Conservation (phyloP, 495 filamentous ascomycete genomes). For the Viridothelium virens region DNA sequence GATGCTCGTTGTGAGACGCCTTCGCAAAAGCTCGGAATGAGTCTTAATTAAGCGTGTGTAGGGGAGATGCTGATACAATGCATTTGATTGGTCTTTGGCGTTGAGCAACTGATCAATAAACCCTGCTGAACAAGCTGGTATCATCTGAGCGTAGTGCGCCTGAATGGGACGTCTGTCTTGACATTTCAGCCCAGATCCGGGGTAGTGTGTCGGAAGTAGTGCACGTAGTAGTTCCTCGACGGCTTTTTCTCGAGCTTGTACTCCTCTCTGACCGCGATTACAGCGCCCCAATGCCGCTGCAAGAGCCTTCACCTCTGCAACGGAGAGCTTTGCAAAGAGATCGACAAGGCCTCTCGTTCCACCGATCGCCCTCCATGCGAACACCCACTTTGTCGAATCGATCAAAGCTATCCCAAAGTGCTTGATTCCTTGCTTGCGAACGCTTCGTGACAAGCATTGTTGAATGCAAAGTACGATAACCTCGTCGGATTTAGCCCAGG, state of each 20-base stretch:
- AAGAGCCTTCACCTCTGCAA: conserved; percentile 23
- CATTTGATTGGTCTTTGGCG: conserved; percentile 23
- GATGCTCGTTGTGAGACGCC: background rate
- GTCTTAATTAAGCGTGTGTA: background rate
- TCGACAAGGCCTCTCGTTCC: conserved; percentile 22
- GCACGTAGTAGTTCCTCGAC: conserved; percentile 14
- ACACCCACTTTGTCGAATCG: conserved; percentile 13
- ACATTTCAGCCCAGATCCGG: conserved; percentile 20
- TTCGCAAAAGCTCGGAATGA: background rate
- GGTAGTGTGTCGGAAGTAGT: conserved; percentile 24
- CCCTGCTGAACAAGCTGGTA: conserved; percentile 21
- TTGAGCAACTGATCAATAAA: conserved; percentile 21
- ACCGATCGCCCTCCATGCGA: conserved; percentile 18
- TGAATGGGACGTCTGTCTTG: conserved; percentile 24
- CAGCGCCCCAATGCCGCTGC: conserved; percentile 18
- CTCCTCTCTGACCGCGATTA: background rate
- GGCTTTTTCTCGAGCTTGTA: background rate
- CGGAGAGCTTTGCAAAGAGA: conserved; percentile 22
- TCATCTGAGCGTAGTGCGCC: conserved; percentile 21
- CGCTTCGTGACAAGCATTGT: background rate
- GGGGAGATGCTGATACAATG: conserved; percentile 19
- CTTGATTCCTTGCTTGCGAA: background rate
- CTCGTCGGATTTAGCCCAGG: background rate
- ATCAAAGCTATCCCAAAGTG: background rate
- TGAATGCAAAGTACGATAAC: background rate